Conservation (phyloP, 176 grass and related monocot species). For the Themeda triandra region DNA sequence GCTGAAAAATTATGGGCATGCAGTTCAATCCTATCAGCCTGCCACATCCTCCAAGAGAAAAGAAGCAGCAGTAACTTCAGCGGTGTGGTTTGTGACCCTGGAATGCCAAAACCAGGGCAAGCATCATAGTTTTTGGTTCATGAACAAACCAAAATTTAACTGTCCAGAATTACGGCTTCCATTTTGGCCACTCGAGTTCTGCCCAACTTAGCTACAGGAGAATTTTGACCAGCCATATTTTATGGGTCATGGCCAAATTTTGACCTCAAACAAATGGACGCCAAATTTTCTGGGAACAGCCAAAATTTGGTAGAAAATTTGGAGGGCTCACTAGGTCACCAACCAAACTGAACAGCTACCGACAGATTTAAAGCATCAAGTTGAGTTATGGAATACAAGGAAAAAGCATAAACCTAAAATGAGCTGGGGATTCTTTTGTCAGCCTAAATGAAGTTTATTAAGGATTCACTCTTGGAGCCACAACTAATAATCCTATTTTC, state of each 20-base stretch:
- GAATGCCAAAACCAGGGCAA: background rate
- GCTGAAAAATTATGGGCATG: background rate
- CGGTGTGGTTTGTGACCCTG: background rate
- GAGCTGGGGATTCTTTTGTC: background rate
- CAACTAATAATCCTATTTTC: background rate
- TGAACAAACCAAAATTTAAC: background rate
- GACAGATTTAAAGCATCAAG: background rate
- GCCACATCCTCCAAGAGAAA: background rate
- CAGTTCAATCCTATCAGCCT: constrained; percentile 1
- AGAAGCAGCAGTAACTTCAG: background rate
- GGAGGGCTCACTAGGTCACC: background rate
- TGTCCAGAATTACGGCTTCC: background rate
- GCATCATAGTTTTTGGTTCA: background rate
- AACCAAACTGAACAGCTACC: background rate
- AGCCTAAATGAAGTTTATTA: background rate
- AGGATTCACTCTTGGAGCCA: background rate
- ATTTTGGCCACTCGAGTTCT: background rate
- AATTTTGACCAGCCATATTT: background rate
- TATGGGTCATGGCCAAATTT: background rate
- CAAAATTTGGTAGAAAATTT: background rate
- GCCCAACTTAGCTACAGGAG: background rate
- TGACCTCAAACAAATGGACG: background rate
- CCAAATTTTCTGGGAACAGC: background rate
- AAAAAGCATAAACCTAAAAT: background rate
- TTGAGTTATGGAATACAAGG: background rate